phyloP scores from a whole-genome alignment of 169 alveolate species.

The Theileria orientalis region DNA sequence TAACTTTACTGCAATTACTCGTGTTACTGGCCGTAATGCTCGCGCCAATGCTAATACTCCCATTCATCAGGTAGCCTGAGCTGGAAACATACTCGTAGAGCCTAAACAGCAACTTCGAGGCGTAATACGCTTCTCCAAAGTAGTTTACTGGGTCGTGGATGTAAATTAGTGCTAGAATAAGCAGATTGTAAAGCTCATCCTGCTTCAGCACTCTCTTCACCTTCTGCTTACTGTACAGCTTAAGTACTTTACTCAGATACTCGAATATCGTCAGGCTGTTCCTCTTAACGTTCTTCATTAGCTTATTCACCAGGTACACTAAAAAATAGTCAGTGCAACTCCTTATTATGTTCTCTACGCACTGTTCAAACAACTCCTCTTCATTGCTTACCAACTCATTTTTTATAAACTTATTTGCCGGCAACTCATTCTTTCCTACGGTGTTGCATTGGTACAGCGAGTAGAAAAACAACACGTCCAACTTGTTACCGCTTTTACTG shows the following conservation, averaged over 20 bases:
- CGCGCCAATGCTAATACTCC: no score
- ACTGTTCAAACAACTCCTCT: background rate
- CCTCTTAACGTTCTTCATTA: constrained; percentile 33
- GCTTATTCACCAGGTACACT: constrained; percentile 10
- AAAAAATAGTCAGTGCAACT: constrained; percentile 24
- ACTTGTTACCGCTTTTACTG: background rate
- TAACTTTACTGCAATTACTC: no score
- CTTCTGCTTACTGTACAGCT: background rate
- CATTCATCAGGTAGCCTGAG: background rate
- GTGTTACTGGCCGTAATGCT: no score
- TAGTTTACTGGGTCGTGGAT: constrained; percentile 58
- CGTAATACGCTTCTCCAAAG: constrained; percentile 50
- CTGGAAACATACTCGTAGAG: background rate
- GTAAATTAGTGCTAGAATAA: constrained; percentile 38
- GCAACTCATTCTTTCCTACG: background rate
- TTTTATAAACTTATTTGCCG: background rate
- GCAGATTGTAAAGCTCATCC: background rate
- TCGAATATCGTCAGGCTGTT: constrained; percentile 32
- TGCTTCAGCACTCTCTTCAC: constrained; percentile 4
- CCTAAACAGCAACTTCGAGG: constrained; percentile 21
- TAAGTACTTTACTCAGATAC: constrained; percentile 15
- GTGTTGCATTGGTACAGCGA: constrained; percentile 1
- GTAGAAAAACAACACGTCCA: constrained; percentile 4
- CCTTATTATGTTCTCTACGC: background rate
- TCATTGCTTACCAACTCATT: background rate